Evolutionary conservation across 495 filamentous ascomycete species (phyloP).

Genomic region (Penicillium riverlandense): DNA sequence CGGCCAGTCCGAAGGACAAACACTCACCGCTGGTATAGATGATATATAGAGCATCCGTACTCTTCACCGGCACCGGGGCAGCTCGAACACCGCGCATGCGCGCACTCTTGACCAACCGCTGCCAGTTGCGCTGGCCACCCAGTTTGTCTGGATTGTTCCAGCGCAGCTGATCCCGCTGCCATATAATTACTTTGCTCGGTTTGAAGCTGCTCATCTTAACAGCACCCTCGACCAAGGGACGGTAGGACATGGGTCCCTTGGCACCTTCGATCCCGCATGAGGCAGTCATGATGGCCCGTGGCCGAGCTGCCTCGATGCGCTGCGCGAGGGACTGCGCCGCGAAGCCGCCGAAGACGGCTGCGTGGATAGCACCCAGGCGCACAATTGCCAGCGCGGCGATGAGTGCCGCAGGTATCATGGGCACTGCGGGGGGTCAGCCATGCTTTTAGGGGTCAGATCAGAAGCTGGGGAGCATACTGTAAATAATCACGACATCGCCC

Average conservation of each 20-base stretch:
- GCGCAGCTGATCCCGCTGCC: slow-evolving; percentile 67
- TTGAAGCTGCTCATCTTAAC: slow-evolving; percentile 52
- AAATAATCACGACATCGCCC: slow-evolving; percentile 88
- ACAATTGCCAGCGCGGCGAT: slow-evolving; percentile 76
- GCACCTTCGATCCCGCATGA: slow-evolving; percentile 87
- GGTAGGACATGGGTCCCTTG: slow-evolving; percentile 68
- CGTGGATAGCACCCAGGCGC: slow-evolving; percentile 81
- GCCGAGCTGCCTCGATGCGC: slow-evolving; percentile 74
- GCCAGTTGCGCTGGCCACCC: slow-evolving; percentile 70
- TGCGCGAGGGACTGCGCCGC: slow-evolving; percentile 76
- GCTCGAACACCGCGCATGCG: slow-evolving; percentile 56
- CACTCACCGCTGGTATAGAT: slow-evolving; percentile 70
- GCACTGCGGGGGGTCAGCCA: slow-evolving; percentile 50
- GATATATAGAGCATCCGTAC: slow-evolving; percentile 75
- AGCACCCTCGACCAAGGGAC: slow-evolving; percentile 63
- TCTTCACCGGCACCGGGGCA: slow-evolving; percentile 66
- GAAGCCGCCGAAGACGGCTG: slow-evolving; percentile 91
- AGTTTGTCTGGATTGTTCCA: slow-evolving; percentile 62
- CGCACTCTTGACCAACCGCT: slow-evolving; percentile 62
- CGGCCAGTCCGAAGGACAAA: not conserved
- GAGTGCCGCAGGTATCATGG: slow-evolving; percentile 87
- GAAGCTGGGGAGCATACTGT: slow-evolving; percentile 57
- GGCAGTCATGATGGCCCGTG: slow-evolving; percentile 73
- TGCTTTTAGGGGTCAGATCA: no score
- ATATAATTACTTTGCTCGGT: slow-evolving; percentile 62